These are phyloP conservation scores for Anisodus acutangulus DNA, from an alignment of 257 asterid species.

Conservation along the genomic window DNA sequence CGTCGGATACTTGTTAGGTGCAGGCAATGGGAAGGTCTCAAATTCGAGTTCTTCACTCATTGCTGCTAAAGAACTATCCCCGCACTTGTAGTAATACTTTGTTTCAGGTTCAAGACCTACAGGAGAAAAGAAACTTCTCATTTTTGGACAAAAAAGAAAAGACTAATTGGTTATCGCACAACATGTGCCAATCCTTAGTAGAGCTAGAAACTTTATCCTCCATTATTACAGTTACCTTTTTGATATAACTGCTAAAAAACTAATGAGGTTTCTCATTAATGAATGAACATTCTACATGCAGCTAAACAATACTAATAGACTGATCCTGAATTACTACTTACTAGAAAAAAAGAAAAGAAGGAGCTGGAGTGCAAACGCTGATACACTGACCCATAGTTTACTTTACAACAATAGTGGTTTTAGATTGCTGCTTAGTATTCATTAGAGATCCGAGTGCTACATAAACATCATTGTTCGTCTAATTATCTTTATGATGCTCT, in stretches of 20 bases:
- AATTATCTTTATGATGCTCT: not conserved
- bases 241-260: not conserved
- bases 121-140: not conserved
- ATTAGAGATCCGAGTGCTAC: not conserved
- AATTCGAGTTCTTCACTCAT: slow-evolving; percentile 70
- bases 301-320: not conserved
- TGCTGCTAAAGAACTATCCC: slow-evolving; percentile 69
- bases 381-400: not conserved
- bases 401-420: no score
- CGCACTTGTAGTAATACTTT: slow-evolving; percentile 77
- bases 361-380: not conserved
- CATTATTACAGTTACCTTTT: not conserved
- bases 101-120: slow-evolving; percentile 77
- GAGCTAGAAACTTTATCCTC: not conserved
- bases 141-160: not conserved
- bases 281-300: not conserved
- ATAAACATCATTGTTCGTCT: not conserved
- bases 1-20: slow-evolving; percentile 65
- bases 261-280: not conserved
- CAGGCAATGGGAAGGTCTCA: slow-evolving; percentile 66
- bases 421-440: not conserved
- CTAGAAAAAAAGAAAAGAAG: not conserved
- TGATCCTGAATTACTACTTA: not conserved
- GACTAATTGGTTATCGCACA: not conserved
- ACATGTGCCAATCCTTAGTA: not conserved